A percentile compares a stretch with the other conserved stretches of the same genome.
phyloP scores from a whole-genome alignment of 116 monocot species.

The Papilionanthe hybrid region DNA sequence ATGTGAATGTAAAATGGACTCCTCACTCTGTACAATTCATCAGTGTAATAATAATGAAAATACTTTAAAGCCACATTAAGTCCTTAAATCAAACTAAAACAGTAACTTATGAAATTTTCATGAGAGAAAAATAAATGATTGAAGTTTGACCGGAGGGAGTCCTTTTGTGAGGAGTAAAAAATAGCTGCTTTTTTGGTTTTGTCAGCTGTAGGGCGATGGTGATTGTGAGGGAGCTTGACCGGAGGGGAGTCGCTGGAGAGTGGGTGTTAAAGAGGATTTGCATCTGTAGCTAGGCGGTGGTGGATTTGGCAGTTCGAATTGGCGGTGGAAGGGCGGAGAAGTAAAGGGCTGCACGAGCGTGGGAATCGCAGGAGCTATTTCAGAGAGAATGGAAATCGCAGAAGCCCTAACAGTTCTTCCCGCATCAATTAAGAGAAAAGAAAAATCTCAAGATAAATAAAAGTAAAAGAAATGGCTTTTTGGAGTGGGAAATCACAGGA shows the following conservation, averaged over 20 bases:
- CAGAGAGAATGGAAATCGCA: too few species aligned
- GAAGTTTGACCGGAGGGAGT: conserved; percentile 33
- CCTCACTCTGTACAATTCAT: too few species aligned
- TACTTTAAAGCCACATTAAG: too few species aligned
- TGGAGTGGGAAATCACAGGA: background rate
- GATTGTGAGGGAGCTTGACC: conserved; percentile 1
- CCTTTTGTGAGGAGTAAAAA: conserved; percentile 27
- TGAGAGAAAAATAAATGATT: too few species aligned
- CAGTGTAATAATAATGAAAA: too few species aligned
- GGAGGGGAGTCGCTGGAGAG: background rate
- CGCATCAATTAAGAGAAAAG: conserved; percentile 6
- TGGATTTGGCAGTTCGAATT: background rate
- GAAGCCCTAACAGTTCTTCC: too few species aligned
- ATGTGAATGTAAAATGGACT: too few species aligned
- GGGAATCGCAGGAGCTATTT: too few species aligned
- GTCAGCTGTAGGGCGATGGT: background rate
- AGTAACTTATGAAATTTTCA: too few species aligned
- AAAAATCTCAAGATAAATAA: background rate
- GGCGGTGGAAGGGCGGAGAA: background rate
- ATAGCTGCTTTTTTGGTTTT: conserved; percentile 10
- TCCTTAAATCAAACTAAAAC: too few species aligned
- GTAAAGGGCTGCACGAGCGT: too few species aligned
- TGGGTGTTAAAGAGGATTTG: background rate
- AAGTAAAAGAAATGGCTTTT: background rate
- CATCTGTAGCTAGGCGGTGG: background rate